A percentile compares a stretch with the other conserved stretches of the same genome.
Evolutionary conservation across 495 filamentous ascomycete genomes (phyloP).

Genomic region (Neurospora tetraspora): DNA sequence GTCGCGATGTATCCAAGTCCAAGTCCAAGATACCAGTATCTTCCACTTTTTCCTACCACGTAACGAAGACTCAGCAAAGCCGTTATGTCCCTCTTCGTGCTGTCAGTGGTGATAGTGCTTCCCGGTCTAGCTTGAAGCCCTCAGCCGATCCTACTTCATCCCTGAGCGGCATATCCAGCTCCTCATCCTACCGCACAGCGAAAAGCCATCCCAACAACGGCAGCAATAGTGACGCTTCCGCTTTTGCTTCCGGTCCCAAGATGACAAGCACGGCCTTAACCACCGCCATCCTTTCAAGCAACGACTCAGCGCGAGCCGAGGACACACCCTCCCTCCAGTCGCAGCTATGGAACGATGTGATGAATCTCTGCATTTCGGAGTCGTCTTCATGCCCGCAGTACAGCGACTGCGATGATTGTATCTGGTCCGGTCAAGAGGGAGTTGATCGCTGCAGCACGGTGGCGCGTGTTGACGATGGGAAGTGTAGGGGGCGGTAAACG

Average conservation of each 20-base stretch:
- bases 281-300: not conserved
- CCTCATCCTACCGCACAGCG: fast-evolving
- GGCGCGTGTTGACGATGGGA: not conserved
- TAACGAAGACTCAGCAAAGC: not conserved
- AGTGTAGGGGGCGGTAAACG: not conserved
- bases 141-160: not conserved
- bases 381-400: fast-evolving
- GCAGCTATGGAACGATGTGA: not conserved
- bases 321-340: not conserved
- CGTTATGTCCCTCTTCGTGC: not conserved
- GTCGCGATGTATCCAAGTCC: not conserved
- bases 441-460: not conserved
- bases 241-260: not conserved
- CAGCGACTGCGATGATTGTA: not conserved
- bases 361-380: not conserved
- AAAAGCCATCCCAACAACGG: not conserved
- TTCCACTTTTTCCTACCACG: not conserved
- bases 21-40: not conserved
- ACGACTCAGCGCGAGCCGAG: not conserved
- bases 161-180: not conserved
- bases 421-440: not conserved
- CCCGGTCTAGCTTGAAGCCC: not conserved
- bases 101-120: not conserved
- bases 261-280: no score
- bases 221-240: not conserved